Evolutionary conservation across 208 protist genomes (phyloP), one percentile per base, ranked within the genome.

Genomic region (Balamuthia mandrillaris): DNA sequence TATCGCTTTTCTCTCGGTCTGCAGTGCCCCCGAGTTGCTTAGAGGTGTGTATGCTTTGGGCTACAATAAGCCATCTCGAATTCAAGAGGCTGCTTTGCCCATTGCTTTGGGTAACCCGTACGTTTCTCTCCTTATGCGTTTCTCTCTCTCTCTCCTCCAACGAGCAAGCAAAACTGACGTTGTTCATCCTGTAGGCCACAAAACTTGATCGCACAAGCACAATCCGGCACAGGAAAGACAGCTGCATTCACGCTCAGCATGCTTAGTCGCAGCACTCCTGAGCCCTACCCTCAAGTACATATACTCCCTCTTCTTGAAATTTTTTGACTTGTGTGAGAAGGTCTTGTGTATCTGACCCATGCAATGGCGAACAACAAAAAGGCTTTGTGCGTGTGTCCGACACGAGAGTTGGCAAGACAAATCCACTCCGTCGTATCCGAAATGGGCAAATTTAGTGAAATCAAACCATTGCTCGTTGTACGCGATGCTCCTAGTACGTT

Each of bases 151-250:
- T 60, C 29, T 60, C 24, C 29, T 60, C 52, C n/a, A n/a, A n/a
- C n/a, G n/a, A n/a, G 29, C 52, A 60, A 60, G 24, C 29, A n/a
- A 60, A n/a, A 60, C 52, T 31, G 24, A 60, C 52, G 29, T 60
- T 24, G 18, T n/a, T 24, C 49, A 56, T n/a, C n/a, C 49, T 60
- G 24, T 4, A 60, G 52, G 70, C 42, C 70, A 18, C 70, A 79
- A 37, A 91, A 93, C 63, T 44, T 95, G 12, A 89, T 94, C 16
- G 91, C 88, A 21, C 91, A 95, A 72, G 86, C 91, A 29, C 93
- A 94, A 74, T 88, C 92, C 31, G 93, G 93, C 74, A 94, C 93
- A 5, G 91, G 93, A 61, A 95, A 95, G 84, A 95, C 93, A 16
- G 93, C 91, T 3, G 91, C 93, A 16, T 94, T 95, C 37, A 77